A percentile compares a stretch with the other conserved stretches of the same genome.
Evolutionary conservation across 352 stramenopile genomes (phyloP).

Genomic region (Phytophthora multivora): DNA sequence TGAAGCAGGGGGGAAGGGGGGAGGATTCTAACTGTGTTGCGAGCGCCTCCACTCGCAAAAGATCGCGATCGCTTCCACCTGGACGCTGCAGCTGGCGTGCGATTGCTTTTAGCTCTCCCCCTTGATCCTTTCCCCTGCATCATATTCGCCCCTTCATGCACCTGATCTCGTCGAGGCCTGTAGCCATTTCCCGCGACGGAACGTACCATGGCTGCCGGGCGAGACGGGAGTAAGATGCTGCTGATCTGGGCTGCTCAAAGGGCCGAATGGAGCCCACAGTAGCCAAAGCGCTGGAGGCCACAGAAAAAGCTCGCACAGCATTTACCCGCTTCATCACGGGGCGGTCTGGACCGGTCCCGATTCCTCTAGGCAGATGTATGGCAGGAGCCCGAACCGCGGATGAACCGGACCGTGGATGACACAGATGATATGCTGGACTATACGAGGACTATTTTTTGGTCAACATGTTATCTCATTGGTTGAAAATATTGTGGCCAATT

Average conservation of each 20-base stretch:
- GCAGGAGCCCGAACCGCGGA: background rate
- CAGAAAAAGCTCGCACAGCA: conserved; percentile 27
- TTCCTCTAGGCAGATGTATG: conserved; percentile 5
- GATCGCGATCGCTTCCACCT: conserved; percentile 25
- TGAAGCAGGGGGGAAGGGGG: conserved; percentile 11
- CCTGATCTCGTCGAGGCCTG: background rate
- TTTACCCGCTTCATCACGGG: conserved; percentile 6
- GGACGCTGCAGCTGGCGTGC: conserved; percentile 16
- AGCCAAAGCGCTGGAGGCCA: conserved; percentile 39
- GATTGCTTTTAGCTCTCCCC: background rate
- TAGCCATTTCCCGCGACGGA: conserved; percentile 4
- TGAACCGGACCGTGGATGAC: conserved; percentile 10
- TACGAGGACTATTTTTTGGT: background rate
- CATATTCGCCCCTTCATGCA: background rate
- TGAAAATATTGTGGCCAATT: too few relatives aligned
- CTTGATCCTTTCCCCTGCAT: background rate
- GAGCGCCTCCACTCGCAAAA: conserved; percentile 22
- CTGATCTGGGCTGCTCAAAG: conserved; percentile 45
- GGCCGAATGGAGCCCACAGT: conserved; percentile 37
- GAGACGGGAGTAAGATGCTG: conserved; percentile 46
- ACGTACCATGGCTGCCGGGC: conserved; percentile 52
- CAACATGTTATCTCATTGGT: background rate
- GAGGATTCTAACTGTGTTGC: conserved; percentile 2
- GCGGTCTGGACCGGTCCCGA: conserved; percentile 25
- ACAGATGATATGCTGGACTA: background rate